A percentile compares a stretch with the other conserved stretches of the same genome.
phyloP scores from a whole-genome alignment of 1,284 basidiomycete genomes.

The Leccinum angustisporum region DNA sequence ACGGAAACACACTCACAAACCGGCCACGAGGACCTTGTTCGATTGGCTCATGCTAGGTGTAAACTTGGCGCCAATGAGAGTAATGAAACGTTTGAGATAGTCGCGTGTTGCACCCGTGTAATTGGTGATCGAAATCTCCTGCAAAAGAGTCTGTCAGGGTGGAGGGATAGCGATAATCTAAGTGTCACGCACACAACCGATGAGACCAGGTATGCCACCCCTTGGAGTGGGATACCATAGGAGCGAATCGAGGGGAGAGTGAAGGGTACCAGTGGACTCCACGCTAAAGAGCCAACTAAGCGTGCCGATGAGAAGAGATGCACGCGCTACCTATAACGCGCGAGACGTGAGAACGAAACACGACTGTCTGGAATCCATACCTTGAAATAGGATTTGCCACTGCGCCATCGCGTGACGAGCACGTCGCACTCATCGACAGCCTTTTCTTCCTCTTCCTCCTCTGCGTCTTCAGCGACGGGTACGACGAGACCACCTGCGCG shows the following conservation, averaged over 20 bases:
- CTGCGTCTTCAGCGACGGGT: constrained; percentile 34
- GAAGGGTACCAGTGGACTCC: constrained; percentile 58
- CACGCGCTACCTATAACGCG: constrained; percentile 20
- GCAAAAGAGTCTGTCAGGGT: not conserved
- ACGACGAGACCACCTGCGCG: constrained; percentile 59
- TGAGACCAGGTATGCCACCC: constrained; percentile 44
- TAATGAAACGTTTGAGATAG: constrained; percentile 82
- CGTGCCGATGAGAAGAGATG: constrained; percentile 64
- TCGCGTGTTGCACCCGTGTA: constrained; percentile 83
- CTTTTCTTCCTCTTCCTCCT: constrained; percentile 39
- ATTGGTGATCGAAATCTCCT: constrained; percentile 84
- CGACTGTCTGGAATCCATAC: constrained; percentile 35
- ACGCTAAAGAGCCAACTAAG: constrained; percentile 83
- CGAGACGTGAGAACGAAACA: not conserved
- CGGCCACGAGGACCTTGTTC: constrained; percentile 81
- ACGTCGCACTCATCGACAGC: constrained; percentile 59
- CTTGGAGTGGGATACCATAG: constrained; percentile 55
- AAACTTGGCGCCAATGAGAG: constrained; percentile 74
- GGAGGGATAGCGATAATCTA: not conserved
- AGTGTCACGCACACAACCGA: constrained; percentile 40
- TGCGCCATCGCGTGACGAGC: constrained; percentile 66
- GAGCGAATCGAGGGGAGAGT: constrained; percentile 65
- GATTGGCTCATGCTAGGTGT: constrained; percentile 75
- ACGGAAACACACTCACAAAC: constrained; percentile 55
- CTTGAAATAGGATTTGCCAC: constrained; percentile 67